phyloP scores from a whole-genome alignment of 1,284 basidiomycete species.

The Ustilago crameri region DNA sequence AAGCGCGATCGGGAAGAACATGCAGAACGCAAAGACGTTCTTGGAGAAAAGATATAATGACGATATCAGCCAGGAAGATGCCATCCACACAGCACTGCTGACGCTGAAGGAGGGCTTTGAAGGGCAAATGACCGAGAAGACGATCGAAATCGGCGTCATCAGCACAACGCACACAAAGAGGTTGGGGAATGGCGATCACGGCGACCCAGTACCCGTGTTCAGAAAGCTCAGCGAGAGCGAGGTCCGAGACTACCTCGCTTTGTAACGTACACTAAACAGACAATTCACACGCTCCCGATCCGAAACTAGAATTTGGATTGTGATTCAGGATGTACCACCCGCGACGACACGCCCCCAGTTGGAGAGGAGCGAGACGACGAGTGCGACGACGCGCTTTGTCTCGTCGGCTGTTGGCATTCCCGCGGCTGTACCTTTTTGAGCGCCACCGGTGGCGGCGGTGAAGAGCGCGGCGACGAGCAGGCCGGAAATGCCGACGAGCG shows the following conservation, averaged over 20 bases:
- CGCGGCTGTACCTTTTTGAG: not conserved
- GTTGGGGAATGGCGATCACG: conserved; percentile 43
- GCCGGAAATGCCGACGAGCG: conserved; percentile 40
- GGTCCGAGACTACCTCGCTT: conserved; percentile 59
- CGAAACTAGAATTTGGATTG: too few relatives aligned
- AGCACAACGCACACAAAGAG: conserved; percentile 67
- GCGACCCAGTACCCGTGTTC: conserved; percentile 55
- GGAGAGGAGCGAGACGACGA: conserved; percentile 31
- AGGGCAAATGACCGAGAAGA: conserved; percentile 99
- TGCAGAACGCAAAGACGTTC: conserved; percentile 99
- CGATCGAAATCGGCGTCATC: conserved; percentile 97
- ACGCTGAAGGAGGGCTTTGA: conserved; percentile 99
- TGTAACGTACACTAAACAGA: conserved; percentile 9
- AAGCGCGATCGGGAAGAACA: conserved; percentile 99
- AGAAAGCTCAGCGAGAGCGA: conserved; percentile 60
- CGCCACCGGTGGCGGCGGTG: conserved; percentile 10
- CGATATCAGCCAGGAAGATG: conserved; percentile 97
- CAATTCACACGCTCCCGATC: too few relatives aligned
- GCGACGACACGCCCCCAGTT: conserved; percentile 20
- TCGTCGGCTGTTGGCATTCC: conserved; percentile 10
- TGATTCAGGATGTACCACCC: too few relatives aligned
- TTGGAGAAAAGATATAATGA: conserved; percentile 98
- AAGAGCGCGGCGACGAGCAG: conserved; percentile 37
- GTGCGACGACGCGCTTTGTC: conserved; percentile 19
- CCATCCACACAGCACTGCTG: conserved; percentile 97